Conservation (phyloP, 2,329 filamentous ascomycete species). For the Hymenoscyphus scutula region DNA sequence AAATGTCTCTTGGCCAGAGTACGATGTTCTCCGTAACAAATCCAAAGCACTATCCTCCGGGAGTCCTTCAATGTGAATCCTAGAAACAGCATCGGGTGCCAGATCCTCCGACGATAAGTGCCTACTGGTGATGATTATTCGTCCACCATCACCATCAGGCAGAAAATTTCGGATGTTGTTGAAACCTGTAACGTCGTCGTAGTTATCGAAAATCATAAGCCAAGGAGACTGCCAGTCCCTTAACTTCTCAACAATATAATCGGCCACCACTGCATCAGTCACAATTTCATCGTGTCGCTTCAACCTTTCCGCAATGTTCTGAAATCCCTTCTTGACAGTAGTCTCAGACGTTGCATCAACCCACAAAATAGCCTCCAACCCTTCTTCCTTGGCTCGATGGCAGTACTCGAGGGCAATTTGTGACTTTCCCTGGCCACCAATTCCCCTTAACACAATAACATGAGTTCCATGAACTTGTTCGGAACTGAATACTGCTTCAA, state of each 20-base stretch:
- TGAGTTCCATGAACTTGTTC: constrained; percentile 3
- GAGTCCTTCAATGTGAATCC: constrained; percentile 19
- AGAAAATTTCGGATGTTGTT: constrained; percentile 18
- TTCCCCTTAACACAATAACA: constrained; percentile 22
- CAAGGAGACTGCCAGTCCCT: constrained; percentile 15
- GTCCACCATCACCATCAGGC: constrained; percentile 16
- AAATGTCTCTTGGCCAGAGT: not conserved
- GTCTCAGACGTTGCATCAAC: constrained; percentile 22
- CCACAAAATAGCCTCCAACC: constrained; percentile 21
- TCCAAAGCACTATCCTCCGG: constrained; percentile 19
- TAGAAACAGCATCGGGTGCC: not conserved
- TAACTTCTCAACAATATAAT: constrained; percentile 17
- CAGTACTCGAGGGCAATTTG: constrained; percentile 28
- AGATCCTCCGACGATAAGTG: constrained; percentile 8
- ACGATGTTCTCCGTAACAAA: constrained; percentile 13
- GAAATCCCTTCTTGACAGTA: constrained; percentile 20
- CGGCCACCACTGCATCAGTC: not conserved
- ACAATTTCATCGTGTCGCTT: not conserved
- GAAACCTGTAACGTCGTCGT: constrained; percentile 23
- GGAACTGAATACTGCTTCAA: constrained; percentile 14
- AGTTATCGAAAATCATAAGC: constrained; percentile 31
- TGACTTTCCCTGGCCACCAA: constrained; percentile 30
- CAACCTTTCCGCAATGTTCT: constrained; percentile 12
- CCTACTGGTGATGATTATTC: constrained; percentile 25
- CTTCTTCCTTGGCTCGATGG: constrained; percentile 14